A percentile compares a stretch with the other conserved stretches of the same genome.
These are phyloP conservation scores for Baorangia bicolor DNA, from an alignment of 768 basidiomycete genomes.

Conservation along the genomic window DNA sequence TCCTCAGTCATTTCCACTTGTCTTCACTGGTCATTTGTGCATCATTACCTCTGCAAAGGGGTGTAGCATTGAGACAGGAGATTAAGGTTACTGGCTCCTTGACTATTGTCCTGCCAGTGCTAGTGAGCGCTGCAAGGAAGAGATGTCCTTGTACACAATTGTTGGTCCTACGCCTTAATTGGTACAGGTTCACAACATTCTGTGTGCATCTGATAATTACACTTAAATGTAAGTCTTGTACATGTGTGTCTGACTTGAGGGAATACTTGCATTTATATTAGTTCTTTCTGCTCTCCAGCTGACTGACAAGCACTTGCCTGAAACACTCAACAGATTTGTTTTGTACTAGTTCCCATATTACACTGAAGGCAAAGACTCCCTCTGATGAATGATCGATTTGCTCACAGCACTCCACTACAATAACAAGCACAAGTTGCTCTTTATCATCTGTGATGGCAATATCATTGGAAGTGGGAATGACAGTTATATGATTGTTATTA, in stretches of 20 bases:
- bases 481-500: conserved; percentile 90
- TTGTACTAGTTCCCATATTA: conserved; percentile 94
- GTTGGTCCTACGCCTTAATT: too few relatives aligned
- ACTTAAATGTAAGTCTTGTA: conserved; percentile 73
- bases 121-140: too few relatives aligned
- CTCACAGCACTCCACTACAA: conserved; percentile 89
- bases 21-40: too few relatives aligned
- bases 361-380: conserved; percentile 93
- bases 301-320: conserved; percentile 74
- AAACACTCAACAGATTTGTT: conserved; percentile 92
- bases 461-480: conserved; percentile 96
- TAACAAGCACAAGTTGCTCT: conserved; percentile 91
- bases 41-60: too few relatives aligned
- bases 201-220: conserved; percentile 72
- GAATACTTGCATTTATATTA: conserved; percentile 32
- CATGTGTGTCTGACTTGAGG: not conserved
- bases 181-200: too few relatives aligned
- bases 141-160: too few relatives aligned
- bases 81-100: too few relatives aligned
- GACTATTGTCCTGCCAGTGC: too few relatives aligned
- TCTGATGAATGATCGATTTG: conserved; percentile 88
- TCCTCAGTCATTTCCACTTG: too few relatives aligned
- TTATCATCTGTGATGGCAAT: conserved; percentile 94
- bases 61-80: too few relatives aligned
- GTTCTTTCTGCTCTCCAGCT: conserved; percentile 92